phyloP scores from a whole-genome alignment of 1,284 basidiomycete genomes.

The Malassezia cuniculi region DNA sequence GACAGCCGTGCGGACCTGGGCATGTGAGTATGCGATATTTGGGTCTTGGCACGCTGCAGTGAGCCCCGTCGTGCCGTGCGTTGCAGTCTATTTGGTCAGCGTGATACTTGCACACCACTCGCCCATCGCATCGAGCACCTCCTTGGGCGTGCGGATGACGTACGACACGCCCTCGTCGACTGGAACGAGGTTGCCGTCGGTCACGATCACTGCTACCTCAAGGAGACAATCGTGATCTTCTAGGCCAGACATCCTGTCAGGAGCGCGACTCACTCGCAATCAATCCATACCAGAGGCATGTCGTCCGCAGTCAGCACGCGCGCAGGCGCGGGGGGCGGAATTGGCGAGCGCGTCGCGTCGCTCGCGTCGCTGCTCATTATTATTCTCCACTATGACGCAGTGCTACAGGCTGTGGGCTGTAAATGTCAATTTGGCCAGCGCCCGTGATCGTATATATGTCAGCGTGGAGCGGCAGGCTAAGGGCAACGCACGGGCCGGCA shows the following conservation, averaged over 20 bases:
- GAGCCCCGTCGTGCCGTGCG: conserved; percentile 25
- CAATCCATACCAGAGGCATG: conserved; percentile 72
- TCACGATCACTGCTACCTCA: conserved; percentile 65
- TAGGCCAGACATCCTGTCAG: conserved; percentile 57
- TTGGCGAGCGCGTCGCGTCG: no score
- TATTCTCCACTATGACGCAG: no score
- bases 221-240: conserved; percentile 59
- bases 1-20: conserved; percentile 45
- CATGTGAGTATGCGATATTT: conserved; percentile 34
- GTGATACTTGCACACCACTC: conserved; percentile 19
- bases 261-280: conserved; percentile 54
- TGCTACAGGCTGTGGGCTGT: no score
- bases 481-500: no score
- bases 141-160: conserved; percentile 57
- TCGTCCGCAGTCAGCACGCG: conserved; percentile 39
- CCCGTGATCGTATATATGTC: no score
- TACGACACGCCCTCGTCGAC: conserved; percentile 63
- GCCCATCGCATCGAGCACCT: conserved; percentile 50
- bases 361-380: no score
- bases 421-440: no score
- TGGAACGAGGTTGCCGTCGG: conserved; percentile 60
- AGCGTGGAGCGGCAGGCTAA: no score
- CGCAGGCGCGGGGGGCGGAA: conserved; percentile 27
- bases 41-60: conserved; percentile 21
- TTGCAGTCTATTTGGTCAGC: conserved; percentile 8